Evolutionary conservation across 2,329 filamentous ascomycete species (phyloP).

Genomic region (Tolypocladium cylindrosporum): DNA sequence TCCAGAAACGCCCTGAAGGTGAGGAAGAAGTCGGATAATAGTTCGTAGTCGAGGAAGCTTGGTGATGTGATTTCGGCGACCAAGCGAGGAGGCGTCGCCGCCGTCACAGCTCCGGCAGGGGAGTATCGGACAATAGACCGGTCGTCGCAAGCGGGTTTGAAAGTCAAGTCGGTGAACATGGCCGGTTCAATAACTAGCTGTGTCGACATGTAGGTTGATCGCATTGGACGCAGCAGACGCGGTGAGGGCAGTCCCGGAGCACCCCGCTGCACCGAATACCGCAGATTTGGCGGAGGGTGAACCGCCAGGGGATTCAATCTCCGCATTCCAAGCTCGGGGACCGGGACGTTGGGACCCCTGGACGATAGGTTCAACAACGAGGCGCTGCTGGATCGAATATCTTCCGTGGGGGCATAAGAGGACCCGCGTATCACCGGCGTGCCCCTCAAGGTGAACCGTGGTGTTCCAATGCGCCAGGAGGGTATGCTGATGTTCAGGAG

Average conservation of each 20-base stretch:
- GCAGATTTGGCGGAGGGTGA: slow-evolving; percentile 22
- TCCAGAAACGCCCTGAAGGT: slow-evolving; percentile 86
- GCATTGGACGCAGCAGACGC: slow-evolving; percentile 29
- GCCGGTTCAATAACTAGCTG: slow-evolving; percentile 52
- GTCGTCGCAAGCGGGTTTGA: slow-evolving; percentile 71
- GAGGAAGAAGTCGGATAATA: slow-evolving; percentile 95
- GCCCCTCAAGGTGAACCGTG: slow-evolving; percentile 67
- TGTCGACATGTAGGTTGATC: slow-evolving; percentile 38
- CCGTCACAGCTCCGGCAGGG: slow-evolving; percentile 63
- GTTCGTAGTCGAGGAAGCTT: slow-evolving; percentile 90
- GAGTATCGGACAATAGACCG: slow-evolving; percentile 75
- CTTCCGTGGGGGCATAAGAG: slow-evolving; percentile 68
- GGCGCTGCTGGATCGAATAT: slow-evolving; percentile 52
- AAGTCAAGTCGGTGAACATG: slow-evolving; percentile 74
- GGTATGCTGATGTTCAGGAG: slow-evolving; percentile 69
- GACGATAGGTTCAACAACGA: slow-evolving; percentile 34
- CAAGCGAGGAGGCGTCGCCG: slow-evolving; percentile 81
- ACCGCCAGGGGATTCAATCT: slow-evolving; percentile 26
- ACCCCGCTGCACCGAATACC: slow-evolving; percentile 9
- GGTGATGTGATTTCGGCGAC: slow-evolving; percentile 96
- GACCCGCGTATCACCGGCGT: slow-evolving; percentile 72
- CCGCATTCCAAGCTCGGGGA: slow-evolving; percentile 17
- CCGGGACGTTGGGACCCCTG: slow-evolving; percentile 13
- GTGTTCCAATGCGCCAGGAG: slow-evolving; percentile 73
- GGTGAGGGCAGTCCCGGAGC: slow-evolving; percentile 22